Evolutionary conservation across 148 eudicot species (phyloP).

Genomic region (Cornus suecica): DNA sequence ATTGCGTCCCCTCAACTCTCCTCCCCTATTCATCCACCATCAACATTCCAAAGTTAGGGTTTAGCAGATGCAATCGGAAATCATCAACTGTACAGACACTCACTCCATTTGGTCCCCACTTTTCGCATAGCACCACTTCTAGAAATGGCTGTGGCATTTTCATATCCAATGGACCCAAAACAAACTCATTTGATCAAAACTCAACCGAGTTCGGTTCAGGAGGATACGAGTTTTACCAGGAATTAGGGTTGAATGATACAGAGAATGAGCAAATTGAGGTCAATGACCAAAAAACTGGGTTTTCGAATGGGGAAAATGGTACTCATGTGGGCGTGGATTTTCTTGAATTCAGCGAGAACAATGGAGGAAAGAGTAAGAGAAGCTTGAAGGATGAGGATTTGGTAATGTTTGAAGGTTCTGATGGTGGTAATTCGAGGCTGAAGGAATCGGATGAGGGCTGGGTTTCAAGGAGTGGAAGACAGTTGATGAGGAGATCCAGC

Average conservation of each 20-base stretch:
- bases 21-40: background rate
- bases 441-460: conserved; percentile 21
- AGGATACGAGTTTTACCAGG: conserved; percentile 22
- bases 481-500: conserved; percentile 52
- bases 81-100: background rate
- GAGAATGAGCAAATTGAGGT: conserved; percentile 11
- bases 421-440: conserved; percentile 16
- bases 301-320: background rate
- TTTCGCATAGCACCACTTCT: background rate
- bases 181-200: background rate
- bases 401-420: conserved; percentile 15
- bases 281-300: conserved; percentile 1
- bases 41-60: background rate
- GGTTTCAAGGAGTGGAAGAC: conserved; percentile 27
- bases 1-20: conserved; percentile 16
- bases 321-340: conserved; percentile 2
- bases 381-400: conserved; percentile 27
- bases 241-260: conserved; percentile 26
- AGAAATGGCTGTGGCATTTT: conserved; percentile 6
- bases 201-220: conserved; percentile 20
- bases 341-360: conserved; percentile 15
- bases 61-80: background rate
- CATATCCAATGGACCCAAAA: background rate
- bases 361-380: conserved; percentile 2
- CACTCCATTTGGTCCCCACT: background rate